phyloP scores from a whole-genome alignment of 495 filamentous ascomycete genomes.

The Penicillium crystallinum region DNA sequence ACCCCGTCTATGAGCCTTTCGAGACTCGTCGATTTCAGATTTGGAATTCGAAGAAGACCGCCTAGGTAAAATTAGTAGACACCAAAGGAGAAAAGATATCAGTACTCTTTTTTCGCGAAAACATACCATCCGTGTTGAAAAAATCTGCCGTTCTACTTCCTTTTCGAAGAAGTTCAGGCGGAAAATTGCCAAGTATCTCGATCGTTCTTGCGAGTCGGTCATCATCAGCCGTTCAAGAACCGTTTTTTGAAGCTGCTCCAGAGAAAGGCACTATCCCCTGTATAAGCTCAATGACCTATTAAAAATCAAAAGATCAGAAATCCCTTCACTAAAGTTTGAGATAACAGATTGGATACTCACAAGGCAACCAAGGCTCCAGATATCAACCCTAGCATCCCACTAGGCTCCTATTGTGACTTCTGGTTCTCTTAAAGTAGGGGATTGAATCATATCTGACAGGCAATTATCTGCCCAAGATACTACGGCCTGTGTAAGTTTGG shows the following conservation, averaged over 20 bases:
- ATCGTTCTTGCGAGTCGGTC: constrained; percentile 15
- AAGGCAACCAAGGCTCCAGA: constrained; percentile 45
- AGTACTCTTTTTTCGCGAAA: not conserved
- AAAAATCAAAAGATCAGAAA: not conserved
- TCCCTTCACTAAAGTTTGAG: not conserved
- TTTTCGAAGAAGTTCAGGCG: constrained; percentile 2
- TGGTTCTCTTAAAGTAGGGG: constrained; percentile 37
- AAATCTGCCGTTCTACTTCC: not conserved
- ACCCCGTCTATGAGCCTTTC: constrained; percentile 20
- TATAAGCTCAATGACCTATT: constrained; percentile 22
- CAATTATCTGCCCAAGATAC: constrained; percentile 29
- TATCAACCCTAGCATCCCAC: constrained; percentile 38
- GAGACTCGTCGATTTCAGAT: constrained; percentile 17
- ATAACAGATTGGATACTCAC: constrained; percentile 22
- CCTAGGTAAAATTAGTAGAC: not conserved
- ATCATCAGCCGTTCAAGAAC: constrained; percentile 21
- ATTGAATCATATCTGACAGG: constrained; percentile 38
- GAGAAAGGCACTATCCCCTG: constrained; percentile 23
- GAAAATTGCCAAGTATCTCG: constrained; percentile 4
- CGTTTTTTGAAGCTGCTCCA: constrained; percentile 13
- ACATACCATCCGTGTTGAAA: not conserved
- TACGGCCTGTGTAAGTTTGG: constrained; percentile 10
- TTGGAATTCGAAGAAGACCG: constrained; percentile 17
- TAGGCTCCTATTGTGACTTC: constrained; percentile 42
- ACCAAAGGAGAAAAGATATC: too few species aligned